Evolutionary conservation across 805 yeast genomes (phyloP).

Genomic region (Metschnikowia borealis): DNA sequence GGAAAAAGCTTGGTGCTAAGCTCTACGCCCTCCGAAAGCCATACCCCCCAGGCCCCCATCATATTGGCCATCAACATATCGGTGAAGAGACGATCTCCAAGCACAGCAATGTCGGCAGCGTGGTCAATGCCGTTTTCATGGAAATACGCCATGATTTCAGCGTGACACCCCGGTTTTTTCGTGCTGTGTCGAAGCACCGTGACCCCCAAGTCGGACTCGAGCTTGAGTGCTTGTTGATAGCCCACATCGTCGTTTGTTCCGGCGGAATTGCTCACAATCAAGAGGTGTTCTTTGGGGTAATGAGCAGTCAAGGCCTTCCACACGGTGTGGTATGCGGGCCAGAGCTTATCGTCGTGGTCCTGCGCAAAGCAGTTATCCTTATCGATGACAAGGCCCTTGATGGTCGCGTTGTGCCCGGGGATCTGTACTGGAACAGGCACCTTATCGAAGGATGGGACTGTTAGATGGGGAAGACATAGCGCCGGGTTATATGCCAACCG

Average conservation of each 20-base stretch:
- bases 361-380: slow-evolving; percentile 94
- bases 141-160: slow-evolving; percentile 64
- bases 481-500: slow-evolving; percentile 59
- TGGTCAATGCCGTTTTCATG: slow-evolving; percentile 44
- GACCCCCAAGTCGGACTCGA: slow-evolving; percentile 67
- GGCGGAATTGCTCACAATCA: slow-evolving; percentile 89
- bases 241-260: slow-evolving; percentile 76
- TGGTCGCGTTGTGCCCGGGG: slow-evolving; percentile 29
- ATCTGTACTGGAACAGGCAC: slow-evolving; percentile 51
- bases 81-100: slow-evolving; percentile 90
- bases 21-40: slow-evolving; percentile 78
- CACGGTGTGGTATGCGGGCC: slow-evolving; percentile 58
- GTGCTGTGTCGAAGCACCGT: slow-evolving; percentile 65
- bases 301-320: slow-evolving; percentile 54
- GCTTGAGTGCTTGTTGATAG: slow-evolving; percentile 52
- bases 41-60: slow-evolving; percentile 83
- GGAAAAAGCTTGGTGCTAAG: slow-evolving; percentile 50
- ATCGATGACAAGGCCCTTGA: slow-evolving; percentile 80
- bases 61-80: slow-evolving; percentile 91
- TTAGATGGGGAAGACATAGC: slow-evolving; percentile 63
- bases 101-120: slow-evolving; percentile 62
- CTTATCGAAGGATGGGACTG: slow-evolving; percentile 54
- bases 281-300: slow-evolving; percentile 60
- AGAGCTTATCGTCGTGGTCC: slow-evolving; percentile 74
- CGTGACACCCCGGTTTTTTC: slow-evolving; percentile 78